phyloP scores from a whole-genome alignment of 1,139 yeast genomes.

The Candida dubliniensis region DNA sequence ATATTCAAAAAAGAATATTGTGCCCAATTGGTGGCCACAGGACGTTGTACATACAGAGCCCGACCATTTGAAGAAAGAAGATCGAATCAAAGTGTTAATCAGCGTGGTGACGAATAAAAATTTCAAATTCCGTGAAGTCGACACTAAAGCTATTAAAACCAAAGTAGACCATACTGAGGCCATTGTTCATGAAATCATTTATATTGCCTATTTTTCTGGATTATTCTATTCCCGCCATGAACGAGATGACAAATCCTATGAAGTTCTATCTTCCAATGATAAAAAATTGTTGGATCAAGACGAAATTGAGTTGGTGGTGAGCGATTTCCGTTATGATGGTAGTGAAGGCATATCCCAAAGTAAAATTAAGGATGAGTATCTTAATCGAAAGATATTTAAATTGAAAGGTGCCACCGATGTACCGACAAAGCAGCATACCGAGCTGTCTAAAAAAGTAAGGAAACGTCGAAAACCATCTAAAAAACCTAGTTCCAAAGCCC shows the following conservation, averaged over 20 bases:
- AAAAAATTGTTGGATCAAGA: slow-evolving; percentile 9
- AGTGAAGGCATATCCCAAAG: slow-evolving; percentile 20
- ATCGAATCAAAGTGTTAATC: slow-evolving; percentile 48
- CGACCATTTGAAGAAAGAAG: slow-evolving; percentile 64
- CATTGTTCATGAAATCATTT: slow-evolving; percentile 28
- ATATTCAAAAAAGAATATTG: slow-evolving; percentile 39
- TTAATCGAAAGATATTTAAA: slow-evolving; percentile 14
- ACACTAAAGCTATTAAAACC: slow-evolving; percentile 16
- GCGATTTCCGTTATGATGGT: slow-evolving; percentile 15
- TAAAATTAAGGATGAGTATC: slow-evolving; percentile 13
- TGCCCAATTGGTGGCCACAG: slow-evolving; percentile 73
- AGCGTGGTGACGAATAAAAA: slow-evolving; percentile 35
- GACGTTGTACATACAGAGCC: slow-evolving; percentile 66
- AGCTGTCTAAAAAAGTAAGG: too few relatives aligned
- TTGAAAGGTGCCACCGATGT: slow-evolving; percentile 7
- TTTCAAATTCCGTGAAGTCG: slow-evolving; percentile 25
- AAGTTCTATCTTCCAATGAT: slow-evolving; percentile 9
- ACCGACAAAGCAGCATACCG: too few relatives aligned
- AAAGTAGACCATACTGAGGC: slow-evolving; percentile 12
- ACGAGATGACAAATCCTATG: slow-evolving; percentile 10
- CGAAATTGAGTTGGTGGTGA: slow-evolving; percentile 15
- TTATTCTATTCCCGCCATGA: slow-evolving; percentile 19
- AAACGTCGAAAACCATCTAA: too few relatives aligned
- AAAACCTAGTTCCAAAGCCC: too few relatives aligned
- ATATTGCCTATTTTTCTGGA: slow-evolving; percentile 30